phyloP scores from a whole-genome alignment of 768 basidiomycete genomes.

The Roridomyces roridus region DNA sequence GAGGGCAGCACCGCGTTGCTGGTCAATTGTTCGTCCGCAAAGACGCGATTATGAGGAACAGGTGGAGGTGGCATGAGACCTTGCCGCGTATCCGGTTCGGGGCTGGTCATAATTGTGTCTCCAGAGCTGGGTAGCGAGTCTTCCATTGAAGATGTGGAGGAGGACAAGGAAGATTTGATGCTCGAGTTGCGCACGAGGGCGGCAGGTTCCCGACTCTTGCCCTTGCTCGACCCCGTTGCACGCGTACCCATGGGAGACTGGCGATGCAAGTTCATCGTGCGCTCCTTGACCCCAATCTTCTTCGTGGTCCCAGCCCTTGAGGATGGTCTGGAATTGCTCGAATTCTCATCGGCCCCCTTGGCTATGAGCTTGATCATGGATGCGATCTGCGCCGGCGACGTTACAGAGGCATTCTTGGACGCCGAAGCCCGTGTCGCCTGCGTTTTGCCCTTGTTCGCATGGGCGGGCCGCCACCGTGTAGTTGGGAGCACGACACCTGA shows the following conservation, averaged over 20 bases:
- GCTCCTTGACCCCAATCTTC: constrained; percentile 11
- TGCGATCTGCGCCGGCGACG: constrained; percentile 2
- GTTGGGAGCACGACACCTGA: background rate
- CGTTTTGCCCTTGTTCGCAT: background rate
- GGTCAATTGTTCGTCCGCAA: too few species aligned
- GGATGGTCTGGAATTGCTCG: constrained; percentile 3
- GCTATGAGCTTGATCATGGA: constrained; percentile 9
- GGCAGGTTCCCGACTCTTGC: constrained; percentile 4
- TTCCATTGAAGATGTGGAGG: constrained; percentile 14
- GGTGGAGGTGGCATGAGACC: constrained; percentile 23
- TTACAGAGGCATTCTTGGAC: background rate
- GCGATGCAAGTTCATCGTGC: background rate
- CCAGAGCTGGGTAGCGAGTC: background rate
- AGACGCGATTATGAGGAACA: constrained; percentile 3
- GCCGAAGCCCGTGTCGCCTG: too few species aligned
- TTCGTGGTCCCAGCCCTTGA: background rate
- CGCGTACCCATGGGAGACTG: too few species aligned
- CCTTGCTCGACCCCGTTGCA: background rate
- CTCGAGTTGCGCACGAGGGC: background rate
- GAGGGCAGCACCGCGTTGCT: too few species aligned
- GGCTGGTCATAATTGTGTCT: constrained; percentile 14
- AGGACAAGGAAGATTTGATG: background rate
- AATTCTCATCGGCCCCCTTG: constrained; percentile 17
- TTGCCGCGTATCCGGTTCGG: background rate
- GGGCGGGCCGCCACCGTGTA: background rate